Conservation (phyloP, 768 basidiomycete genomes). For the Gloeopeniophorella convolvens region DNA sequence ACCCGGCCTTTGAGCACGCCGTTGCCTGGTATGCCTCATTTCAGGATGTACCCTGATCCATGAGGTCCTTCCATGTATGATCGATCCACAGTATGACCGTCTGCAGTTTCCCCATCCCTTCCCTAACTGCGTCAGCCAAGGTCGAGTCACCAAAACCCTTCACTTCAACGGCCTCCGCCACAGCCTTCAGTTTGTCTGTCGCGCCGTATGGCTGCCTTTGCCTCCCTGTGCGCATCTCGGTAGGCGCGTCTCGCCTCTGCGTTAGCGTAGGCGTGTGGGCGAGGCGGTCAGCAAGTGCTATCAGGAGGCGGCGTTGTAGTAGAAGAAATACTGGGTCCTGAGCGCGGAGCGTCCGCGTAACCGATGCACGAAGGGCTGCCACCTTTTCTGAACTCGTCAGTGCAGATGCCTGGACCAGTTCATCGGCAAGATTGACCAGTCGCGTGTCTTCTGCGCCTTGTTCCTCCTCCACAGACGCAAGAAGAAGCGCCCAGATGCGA, state of each 20-base stretch:
- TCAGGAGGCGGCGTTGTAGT: constrained; percentile 51
- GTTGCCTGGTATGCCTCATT: not conserved
- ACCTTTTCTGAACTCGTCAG: constrained; percentile 40
- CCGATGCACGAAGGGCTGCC: constrained; percentile 49
- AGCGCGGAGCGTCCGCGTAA: constrained; percentile 54
- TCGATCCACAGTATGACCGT: constrained; percentile 47
- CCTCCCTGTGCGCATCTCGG: constrained; percentile 13
- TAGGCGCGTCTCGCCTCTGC: constrained; percentile 10
- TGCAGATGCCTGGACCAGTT: constrained; percentile 52
- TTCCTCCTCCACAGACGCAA: constrained; percentile 44
- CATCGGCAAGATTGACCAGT: constrained; percentile 64
- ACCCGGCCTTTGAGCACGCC: no score
- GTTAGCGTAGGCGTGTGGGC: constrained; percentile 7
- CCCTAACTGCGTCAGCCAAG: constrained; percentile 38
- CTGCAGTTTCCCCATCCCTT: constrained; percentile 37
- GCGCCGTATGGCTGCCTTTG: constrained; percentile 2
- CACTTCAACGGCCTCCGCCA: constrained; percentile 27
- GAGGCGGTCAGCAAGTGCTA: constrained; percentile 30
- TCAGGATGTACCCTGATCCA: constrained; percentile 17
- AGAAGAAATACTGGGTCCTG: constrained; percentile 62
- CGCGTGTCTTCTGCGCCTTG: constrained; percentile 39
- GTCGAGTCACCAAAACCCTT: constrained; percentile 67
- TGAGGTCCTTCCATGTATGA: constrained; percentile 46
- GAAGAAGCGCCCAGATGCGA: constrained; percentile 62
- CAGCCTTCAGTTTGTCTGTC: not conserved